A percentile compares a stretch with the other conserved stretches of the same genome.
These are phyloP conservation scores for Perkinsus chesapeaki DNA, from an alignment of 169 alveolate species.

Conservation along the genomic window DNA sequence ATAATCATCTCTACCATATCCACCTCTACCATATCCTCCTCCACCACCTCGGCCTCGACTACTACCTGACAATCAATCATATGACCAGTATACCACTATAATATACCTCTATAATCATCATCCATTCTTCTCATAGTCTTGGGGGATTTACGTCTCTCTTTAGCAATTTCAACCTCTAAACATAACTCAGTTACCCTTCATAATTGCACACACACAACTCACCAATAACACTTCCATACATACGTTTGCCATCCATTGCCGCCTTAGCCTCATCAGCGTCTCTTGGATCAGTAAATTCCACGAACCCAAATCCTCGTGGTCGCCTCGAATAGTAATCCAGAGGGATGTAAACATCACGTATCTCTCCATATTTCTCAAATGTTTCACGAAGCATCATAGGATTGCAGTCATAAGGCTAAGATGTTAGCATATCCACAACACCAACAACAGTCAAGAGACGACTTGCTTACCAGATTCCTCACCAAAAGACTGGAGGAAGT, in stretches of 20 bases:
- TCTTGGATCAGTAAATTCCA: conserved; percentile 51
- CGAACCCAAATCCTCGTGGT: conserved; percentile 71
- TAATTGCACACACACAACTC: not conserved
- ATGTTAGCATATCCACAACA: not conserved
- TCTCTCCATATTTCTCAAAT: conserved; percentile 66
- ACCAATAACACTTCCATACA: not conserved
- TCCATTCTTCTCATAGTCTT: not conserved
- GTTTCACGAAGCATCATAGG: conserved; percentile 62
- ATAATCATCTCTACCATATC: too few relatives aligned
- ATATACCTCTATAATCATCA: not conserved
- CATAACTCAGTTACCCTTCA: not conserved
- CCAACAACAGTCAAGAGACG: not conserved
- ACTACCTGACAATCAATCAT: not conserved
- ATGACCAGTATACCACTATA: not conserved
- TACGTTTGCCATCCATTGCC: not conserved
- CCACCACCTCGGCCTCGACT: not conserved
- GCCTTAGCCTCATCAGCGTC: conserved; percentile 54
- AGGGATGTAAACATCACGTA: conserved; percentile 73
- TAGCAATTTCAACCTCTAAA: not conserved
- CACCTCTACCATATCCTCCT: not conserved
- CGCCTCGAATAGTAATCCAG: conserved; percentile 69
- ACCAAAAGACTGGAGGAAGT: not conserved
- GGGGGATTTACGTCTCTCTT: not conserved
- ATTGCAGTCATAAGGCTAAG: conserved; percentile 49
- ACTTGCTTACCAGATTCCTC: not conserved